Percentiles rank a stretch among this genome's conserved stretches.
These are phyloP conservation scores for Lophium mytilinum DNA, from an alignment of 495 filamentous ascomycete genomes.

Conservation along the genomic window DNA sequence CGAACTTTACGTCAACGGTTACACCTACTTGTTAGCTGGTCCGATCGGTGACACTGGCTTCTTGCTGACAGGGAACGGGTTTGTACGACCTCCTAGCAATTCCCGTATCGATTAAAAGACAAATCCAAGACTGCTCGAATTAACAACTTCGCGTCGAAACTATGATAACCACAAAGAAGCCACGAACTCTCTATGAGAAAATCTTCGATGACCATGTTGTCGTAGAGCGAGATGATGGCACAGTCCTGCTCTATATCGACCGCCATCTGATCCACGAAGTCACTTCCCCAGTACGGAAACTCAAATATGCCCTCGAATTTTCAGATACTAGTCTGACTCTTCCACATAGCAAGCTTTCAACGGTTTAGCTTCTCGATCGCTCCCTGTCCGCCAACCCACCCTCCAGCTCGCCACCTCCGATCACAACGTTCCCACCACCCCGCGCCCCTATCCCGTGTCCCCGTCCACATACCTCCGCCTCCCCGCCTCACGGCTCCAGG, in stretches of 20 bases:
- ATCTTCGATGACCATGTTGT: background rate
- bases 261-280: background rate
- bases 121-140: too few species aligned
- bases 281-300: background rate
- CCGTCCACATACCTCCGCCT: background rate
- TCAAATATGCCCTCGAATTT: background rate
- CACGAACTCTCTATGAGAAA: background rate
- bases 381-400: background rate
- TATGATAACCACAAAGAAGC: background rate
- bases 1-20: too few species aligned
- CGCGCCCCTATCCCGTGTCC: background rate
- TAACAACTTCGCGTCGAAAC: too few species aligned
- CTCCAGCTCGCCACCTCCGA: background rate
- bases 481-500: background rate
- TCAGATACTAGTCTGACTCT: background rate
- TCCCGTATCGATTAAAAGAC: too few species aligned
- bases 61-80: too few species aligned
- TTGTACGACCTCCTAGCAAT: too few species aligned
- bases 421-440: background rate
- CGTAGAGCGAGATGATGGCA: background rate
- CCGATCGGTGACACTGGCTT: too few species aligned
- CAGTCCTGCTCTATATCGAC: background rate
- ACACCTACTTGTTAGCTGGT: too few species aligned
- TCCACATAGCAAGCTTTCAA: background rate
- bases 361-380: background rate